Evolutionary conservation across 2,329 filamentous ascomycete genomes (phyloP).

Genomic region (Pseudogymnoascus sp.): DNA sequence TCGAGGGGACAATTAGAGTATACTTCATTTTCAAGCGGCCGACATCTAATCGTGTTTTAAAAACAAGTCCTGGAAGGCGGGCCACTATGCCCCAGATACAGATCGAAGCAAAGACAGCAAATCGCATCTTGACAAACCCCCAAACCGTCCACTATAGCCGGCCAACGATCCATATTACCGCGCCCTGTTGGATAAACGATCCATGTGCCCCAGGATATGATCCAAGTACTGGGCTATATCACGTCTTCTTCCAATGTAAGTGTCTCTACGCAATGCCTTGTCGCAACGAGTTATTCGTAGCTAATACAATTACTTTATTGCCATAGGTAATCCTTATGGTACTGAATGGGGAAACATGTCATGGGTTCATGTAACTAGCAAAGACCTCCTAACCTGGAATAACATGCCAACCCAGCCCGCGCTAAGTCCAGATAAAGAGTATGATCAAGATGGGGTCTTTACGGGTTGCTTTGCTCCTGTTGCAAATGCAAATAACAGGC

Average conservation of each 20-base stretch:
- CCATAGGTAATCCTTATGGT: slow-evolving; percentile 28
- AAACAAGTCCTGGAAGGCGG: background rate
- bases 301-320: slow-evolving; percentile 20
- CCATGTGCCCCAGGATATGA: slow-evolving; percentile 43
- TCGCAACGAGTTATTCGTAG: background rate
- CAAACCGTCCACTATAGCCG: background rate
- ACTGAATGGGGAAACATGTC: slow-evolving; percentile 33
- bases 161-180: slow-evolving; percentile 1
- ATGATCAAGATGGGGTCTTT: slow-evolving; percentile 44
- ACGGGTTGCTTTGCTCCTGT: slow-evolving; percentile 42
- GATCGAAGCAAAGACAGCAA: background rate
- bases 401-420: slow-evolving; percentile 21
- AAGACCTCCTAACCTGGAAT: slow-evolving; percentile 38
- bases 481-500: slow-evolving; percentile 31
- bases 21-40: background rate
- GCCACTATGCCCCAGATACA: background rate
- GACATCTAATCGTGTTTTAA: background rate
- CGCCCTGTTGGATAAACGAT: slow-evolving; percentile 32
- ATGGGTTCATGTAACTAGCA: slow-evolving; percentile 44
- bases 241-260: slow-evolving; percentile 45
- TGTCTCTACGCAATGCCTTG: slow-evolving; percentile 24
- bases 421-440: slow-evolving; percentile 31
- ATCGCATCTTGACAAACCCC: background rate
- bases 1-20: background rate
- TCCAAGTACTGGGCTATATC: slow-evolving; percentile 38